Conservation (phyloP, 2,329 filamentous ascomycete genomes). For the Hyphodiscus sp. region DNA sequence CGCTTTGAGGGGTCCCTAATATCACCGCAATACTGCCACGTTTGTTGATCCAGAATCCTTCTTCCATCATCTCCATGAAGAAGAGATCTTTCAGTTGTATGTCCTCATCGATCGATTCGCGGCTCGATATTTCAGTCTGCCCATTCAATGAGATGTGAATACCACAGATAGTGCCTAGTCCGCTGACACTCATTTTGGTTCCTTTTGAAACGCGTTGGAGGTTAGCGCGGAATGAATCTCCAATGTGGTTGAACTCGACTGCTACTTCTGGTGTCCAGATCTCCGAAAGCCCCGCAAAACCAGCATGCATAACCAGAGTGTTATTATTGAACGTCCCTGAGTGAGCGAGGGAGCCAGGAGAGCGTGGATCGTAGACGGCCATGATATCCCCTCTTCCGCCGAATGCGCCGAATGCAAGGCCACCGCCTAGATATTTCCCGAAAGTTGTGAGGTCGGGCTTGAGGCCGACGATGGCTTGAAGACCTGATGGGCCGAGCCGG, state of each 20-base stretch:
- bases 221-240: background rate
- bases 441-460: constrained; percentile 55
- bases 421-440: constrained; percentile 61
- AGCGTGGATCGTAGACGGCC: constrained; percentile 45
- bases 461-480: constrained; percentile 37
- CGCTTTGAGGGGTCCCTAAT: constrained; percentile 4
- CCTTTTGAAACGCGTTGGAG: constrained; percentile 1
- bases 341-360: constrained; percentile 39
- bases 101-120: constrained; percentile 2
- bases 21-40: constrained; percentile 8
- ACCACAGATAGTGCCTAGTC: background rate
- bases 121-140: constrained; percentile 1
- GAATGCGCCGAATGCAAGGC: constrained; percentile 59
- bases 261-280: constrained; percentile 3
- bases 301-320: constrained; percentile 44
- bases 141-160: constrained; percentile 5
- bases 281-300: background rate
- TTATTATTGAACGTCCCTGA: constrained; percentile 65
- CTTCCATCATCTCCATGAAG: constrained; percentile 8
- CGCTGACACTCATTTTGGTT: constrained; percentile 6
- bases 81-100: constrained; percentile 7
- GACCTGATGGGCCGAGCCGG: constrained; percentile 44
- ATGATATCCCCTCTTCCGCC: constrained; percentile 54
- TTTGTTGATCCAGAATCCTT: constrained; percentile 7
- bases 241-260: background rate